Conservation (phyloP, 805 yeast genomes). For the Ogataea pini region DNA sequence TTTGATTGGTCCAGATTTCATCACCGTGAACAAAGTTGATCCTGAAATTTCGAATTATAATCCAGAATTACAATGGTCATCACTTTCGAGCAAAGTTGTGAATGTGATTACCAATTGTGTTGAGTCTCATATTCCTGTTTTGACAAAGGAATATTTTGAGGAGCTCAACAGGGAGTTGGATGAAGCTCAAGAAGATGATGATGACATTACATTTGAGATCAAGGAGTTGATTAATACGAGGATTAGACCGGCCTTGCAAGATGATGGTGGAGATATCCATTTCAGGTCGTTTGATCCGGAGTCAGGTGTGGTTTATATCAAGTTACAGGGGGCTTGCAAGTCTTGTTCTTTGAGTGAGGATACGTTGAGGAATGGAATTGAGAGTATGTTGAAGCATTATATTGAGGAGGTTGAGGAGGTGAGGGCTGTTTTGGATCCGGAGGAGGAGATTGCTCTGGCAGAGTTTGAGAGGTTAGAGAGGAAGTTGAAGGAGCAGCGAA, state of each 20-base stretch:
- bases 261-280: constrained; percentile 75
- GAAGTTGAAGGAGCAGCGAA: constrained; percentile 40
- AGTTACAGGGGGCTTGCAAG: constrained; percentile 69
- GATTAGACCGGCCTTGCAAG: constrained; percentile 73
- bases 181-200: constrained; percentile 55
- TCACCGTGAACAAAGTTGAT: constrained; percentile 64
- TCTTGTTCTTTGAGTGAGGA: constrained; percentile 69
- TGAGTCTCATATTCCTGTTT: constrained; percentile 31
- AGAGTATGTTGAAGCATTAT: constrained; percentile 68
- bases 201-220: constrained; percentile 64
- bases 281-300: constrained; percentile 59
- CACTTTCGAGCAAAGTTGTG: constrained; percentile 29
- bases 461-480: constrained; percentile 86
- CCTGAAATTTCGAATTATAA: constrained; percentile 31
- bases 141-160: constrained; percentile 24
- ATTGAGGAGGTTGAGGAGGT: constrained; percentile 67
- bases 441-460: constrained; percentile 61
- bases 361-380: constrained; percentile 68
- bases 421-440: constrained; percentile 40
- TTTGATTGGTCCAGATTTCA: constrained; percentile 72
- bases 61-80: constrained; percentile 35
- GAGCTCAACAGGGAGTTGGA: constrained; percentile 28
- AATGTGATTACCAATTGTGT: constrained; percentile 28
- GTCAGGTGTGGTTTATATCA: constrained; percentile 57
- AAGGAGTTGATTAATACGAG: constrained; percentile 69